A percentile compares a stretch with the other conserved stretches of the same genome.
phyloP scores from a whole-genome alignment of 2,329 filamentous ascomycete species.

The Monosporascus sp. region DNA sequence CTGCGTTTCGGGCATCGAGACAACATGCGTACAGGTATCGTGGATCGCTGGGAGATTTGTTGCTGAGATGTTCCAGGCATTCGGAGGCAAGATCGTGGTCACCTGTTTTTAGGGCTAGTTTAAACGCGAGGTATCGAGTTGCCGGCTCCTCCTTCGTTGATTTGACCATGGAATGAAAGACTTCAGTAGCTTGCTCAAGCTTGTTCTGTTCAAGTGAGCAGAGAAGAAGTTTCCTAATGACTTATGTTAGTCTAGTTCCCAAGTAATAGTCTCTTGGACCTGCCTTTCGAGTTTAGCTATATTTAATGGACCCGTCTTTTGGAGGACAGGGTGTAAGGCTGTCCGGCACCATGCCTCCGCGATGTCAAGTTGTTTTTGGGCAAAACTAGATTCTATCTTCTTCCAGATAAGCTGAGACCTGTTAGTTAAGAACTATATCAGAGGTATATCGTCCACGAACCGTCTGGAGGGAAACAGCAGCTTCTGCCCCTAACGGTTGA shows the following conservation, averaged over 20 bases:
- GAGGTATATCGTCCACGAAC: conserved; percentile 37
- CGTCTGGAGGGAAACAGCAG: conserved; percentile 62
- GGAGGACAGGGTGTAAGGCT: conserved; percentile 62
- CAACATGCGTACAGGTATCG: conserved; percentile 75
- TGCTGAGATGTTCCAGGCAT: conserved; percentile 57
- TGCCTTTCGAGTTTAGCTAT: conserved; percentile 63
- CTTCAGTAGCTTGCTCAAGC: conserved; percentile 44
- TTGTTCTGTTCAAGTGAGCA: conserved; percentile 60
- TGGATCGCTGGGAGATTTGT: conserved; percentile 44
- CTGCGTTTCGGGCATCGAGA: conserved; percentile 64
- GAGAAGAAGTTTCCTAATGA: conserved; percentile 62
- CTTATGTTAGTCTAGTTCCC: conserved; percentile 12
- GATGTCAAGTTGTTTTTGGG: conserved; percentile 43
- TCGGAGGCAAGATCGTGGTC: conserved; percentile 55
- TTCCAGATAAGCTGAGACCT: conserved; percentile 71
- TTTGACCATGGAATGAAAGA: conserved; percentile 56
- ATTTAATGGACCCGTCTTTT: conserved; percentile 59
- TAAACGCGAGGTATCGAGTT: conserved; percentile 72
- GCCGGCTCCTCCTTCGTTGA: conserved; percentile 53
- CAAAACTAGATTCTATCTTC: conserved; percentile 55
- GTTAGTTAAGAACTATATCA: conserved; percentile 2
- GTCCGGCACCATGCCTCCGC: conserved; percentile 68
- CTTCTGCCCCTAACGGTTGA: conserved; percentile 48
- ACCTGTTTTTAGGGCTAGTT: conserved; percentile 55
- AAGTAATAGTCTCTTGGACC: not conserved